Percentiles rank a stretch among this genome's conserved stretches.
These are phyloP conservation scores for Hygrophila difformis DNA, from an alignment of 257 asterid genomes.

Conservation along the genomic window DNA sequence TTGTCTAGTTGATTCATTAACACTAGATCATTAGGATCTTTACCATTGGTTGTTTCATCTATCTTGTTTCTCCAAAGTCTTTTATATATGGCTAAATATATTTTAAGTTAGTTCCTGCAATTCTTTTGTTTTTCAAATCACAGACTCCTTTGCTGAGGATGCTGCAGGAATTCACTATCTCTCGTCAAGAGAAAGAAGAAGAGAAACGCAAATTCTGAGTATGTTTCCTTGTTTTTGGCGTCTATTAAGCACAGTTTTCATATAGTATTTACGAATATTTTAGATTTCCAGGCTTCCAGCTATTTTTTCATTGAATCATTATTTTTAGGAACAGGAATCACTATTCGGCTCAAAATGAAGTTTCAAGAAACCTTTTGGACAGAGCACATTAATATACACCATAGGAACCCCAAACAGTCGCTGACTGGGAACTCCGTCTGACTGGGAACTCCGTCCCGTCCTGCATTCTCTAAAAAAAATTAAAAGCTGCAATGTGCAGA, in stretches of 20 bases:
- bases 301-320: too few relatives aligned
- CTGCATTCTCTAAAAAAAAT: constrained; percentile 29
- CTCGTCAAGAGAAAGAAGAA: constrained; percentile 53
- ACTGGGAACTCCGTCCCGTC: constrained; percentile 34
- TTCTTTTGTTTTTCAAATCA: constrained; percentile 5
- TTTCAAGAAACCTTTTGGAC: constrained; percentile 52
- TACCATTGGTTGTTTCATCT: constrained; percentile 9
- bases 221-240: constrained; percentile 15
- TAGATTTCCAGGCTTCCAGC: too few relatives aligned
- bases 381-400: constrained; percentile 36
- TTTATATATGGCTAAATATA: too few relatives aligned
- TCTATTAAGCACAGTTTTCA: background rate
- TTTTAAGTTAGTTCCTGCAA: too few relatives aligned
- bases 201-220: constrained; percentile 70
- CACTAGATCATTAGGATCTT: constrained; percentile 1
- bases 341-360: constrained; percentile 51
- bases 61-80: too few relatives aligned
- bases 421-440: constrained; percentile 38
- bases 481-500: too few relatives aligned
- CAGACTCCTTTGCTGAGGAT: constrained; percentile 53
- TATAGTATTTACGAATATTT: too few relatives aligned
- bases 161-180: constrained; percentile 43
- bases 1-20: too few relatives aligned
- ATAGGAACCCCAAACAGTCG: constrained; percentile 51
- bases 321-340: constrained; percentile 48